phyloP scores from a whole-genome alignment of 129 eudicot genomes.

The Smallanthus sonchifolius region DNA sequence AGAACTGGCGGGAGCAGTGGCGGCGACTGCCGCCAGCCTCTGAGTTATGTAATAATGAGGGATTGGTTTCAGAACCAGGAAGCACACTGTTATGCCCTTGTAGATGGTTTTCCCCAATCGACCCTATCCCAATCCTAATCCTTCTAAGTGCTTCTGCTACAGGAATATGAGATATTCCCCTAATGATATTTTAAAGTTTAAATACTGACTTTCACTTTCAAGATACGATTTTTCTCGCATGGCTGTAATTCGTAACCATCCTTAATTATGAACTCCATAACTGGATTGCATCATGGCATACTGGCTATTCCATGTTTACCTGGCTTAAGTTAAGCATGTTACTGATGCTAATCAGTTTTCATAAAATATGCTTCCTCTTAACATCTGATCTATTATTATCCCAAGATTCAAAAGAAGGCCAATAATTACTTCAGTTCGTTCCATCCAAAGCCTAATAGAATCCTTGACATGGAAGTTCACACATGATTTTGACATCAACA shows the following conservation, averaged over 20 bases:
- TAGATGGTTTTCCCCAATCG: conserved; percentile 30
- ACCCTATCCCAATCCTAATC: conserved; percentile 63
- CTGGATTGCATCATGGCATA: background rate
- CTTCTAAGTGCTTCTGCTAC: conserved; percentile 82
- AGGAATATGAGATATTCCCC: conserved; percentile 56
- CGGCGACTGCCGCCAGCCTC: conserved; percentile 45
- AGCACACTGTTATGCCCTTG: conserved; percentile 28
- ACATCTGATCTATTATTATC: background rate
- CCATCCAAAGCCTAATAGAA: background rate
- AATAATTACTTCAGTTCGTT: background rate
- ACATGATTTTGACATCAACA: background rate
- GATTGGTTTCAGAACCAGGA: conserved; percentile 9
- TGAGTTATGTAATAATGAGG: conserved; percentile 15
- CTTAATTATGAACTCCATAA: background rate
- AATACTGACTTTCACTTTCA: background rate
- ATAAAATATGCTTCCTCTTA: background rate
- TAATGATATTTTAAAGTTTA: conserved; percentile 1
- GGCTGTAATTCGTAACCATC: background rate
- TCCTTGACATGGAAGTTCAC: background rate
- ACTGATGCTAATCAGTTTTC: background rate
- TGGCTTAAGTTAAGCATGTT: background rate
- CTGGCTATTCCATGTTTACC: background rate
- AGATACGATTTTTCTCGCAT: background rate
- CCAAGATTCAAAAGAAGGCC: background rate
- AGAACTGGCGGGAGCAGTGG: conserved; percentile 45